Percentiles rank a stretch among this genome's conserved stretches.
These are phyloP conservation scores for Hypoxylon sp. DNA, from an alignment of 2,329 filamentous ascomycete genomes.

Conservation along the genomic window DNA sequence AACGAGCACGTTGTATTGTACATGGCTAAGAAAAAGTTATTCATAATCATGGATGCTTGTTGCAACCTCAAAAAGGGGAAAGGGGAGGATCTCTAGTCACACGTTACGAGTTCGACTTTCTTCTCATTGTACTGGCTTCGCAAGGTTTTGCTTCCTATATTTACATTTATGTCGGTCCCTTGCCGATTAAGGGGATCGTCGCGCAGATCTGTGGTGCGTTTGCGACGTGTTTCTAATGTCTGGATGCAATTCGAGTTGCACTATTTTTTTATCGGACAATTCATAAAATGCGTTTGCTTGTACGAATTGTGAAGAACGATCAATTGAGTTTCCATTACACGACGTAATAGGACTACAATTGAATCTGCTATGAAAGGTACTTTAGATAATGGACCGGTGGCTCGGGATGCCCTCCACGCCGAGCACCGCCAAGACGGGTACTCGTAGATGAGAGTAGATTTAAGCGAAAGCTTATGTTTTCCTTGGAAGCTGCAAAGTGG, in stretches of 20 bases:
- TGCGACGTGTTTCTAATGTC: slow-evolving; percentile 14
- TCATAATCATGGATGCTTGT: no score
- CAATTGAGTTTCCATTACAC: not conserved
- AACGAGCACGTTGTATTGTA: slow-evolving; percentile 8
- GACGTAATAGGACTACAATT: no score
- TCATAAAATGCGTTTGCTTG: not conserved
- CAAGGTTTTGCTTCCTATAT: not conserved
- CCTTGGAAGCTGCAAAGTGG: slow-evolving; percentile 28
- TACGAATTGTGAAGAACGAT: not conserved
- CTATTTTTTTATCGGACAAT: not conserved
- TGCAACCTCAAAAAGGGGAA: slow-evolving; percentile 7
- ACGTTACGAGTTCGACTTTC: not conserved
- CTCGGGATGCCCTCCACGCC: slow-evolving; percentile 22
- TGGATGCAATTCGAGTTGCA: slow-evolving; percentile 12
- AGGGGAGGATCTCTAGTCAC: not conserved
- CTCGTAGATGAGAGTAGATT: slow-evolving; percentile 21
- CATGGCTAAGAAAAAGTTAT: slow-evolving; percentile 2
- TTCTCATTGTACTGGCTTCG: not conserved
- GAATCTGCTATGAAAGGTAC: no score
- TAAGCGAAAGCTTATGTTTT: slow-evolving; percentile 38
- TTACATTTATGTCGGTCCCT: slow-evolving; percentile 1
- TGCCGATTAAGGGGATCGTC: slow-evolving; percentile 25
- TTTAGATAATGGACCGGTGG: not conserved
- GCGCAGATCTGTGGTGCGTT: slow-evolving; percentile 23
- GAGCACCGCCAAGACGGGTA: slow-evolving; percentile 28